phyloP scores from a whole-genome alignment of 2,329 filamentous ascomycete species.

The Phaeosphaeriaceae sp. region DNA sequence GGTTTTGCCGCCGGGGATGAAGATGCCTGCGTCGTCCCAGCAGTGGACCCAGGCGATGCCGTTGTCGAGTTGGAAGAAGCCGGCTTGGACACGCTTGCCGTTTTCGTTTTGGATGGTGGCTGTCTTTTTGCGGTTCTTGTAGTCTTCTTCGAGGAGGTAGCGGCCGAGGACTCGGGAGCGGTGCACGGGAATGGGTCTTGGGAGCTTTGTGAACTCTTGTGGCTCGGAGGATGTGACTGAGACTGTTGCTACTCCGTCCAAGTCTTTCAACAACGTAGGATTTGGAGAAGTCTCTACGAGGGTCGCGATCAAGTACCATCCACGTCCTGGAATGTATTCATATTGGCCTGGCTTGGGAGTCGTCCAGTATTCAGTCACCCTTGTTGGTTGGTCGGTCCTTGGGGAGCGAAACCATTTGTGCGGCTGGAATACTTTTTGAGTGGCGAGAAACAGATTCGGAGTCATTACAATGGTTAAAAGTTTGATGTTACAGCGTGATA shows the following conservation, averaged over 20 bases:
- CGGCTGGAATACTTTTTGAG: constrained; percentile 57
- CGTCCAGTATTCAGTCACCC: constrained; percentile 56
- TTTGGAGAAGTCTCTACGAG: constrained; percentile 39
- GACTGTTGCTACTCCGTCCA: constrained; percentile 22
- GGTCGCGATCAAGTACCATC: constrained; percentile 57
- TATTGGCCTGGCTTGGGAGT: constrained; percentile 57
- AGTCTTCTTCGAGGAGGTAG: constrained; percentile 56
- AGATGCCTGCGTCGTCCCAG: constrained; percentile 57
- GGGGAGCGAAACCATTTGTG: constrained; percentile 56
- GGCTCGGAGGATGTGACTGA: constrained; percentile 10
- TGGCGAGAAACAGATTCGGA: constrained; percentile 58
- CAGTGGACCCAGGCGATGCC: constrained; percentile 57
- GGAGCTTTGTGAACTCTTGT: constrained; percentile 35
- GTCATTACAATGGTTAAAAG: constrained; percentile 47
- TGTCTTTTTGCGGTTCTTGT: constrained; percentile 55
- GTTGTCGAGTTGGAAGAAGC: constrained; percentile 59
- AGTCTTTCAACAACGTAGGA: constrained; percentile 29
- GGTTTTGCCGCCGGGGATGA: constrained; percentile 53
- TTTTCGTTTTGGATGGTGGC: constrained; percentile 49
- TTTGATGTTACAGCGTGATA: neutral
- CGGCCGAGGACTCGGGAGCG: constrained; percentile 58
- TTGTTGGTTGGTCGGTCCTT: constrained; percentile 47
- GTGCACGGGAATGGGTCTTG: constrained; percentile 47
- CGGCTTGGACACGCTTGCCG: constrained; percentile 47
- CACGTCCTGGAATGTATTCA: constrained; percentile 57